Conservation (phyloP, 1,284 basidiomycete genomes). For the Ceratobasidium sp. region DNA sequence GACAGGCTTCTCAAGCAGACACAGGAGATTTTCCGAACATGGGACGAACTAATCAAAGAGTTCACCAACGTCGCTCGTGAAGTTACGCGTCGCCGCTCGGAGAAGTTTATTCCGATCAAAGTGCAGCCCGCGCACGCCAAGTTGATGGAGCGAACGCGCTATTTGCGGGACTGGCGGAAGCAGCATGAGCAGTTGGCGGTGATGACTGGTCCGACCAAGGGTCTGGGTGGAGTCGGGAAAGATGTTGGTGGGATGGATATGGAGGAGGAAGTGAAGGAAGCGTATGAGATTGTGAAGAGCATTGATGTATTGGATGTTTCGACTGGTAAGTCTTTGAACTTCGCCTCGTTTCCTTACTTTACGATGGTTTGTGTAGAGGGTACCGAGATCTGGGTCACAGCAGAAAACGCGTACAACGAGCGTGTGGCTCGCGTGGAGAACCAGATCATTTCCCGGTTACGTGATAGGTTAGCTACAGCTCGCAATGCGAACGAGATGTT, state of each 20-base stretch:
- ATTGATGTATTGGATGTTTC: slow-evolving; percentile 97
- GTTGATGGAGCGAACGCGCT: slow-evolving; percentile 88
- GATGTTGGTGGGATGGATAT: slow-evolving; percentile 90
- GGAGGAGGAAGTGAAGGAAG: slow-evolving; percentile 96
- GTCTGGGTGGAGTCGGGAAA: slow-evolving; percentile 76
- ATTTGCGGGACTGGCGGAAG: slow-evolving; percentile 93
- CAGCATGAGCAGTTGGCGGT: slow-evolving; percentile 97
- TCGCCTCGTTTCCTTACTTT: background rate
- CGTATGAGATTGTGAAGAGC: slow-evolving; percentile 94
- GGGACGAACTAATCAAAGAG: slow-evolving; percentile 98
- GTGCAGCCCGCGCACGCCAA: slow-evolving; percentile 91
- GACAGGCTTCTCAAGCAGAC: slow-evolving; percentile 85
- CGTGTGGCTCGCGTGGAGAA: slow-evolving; percentile 97
- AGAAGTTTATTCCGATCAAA: slow-evolving; percentile 98
- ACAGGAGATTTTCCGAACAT: slow-evolving; percentile 88
- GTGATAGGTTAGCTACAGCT: slow-evolving; percentile 94
- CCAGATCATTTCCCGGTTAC: slow-evolving; percentile 93
- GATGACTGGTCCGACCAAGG: slow-evolving; percentile 96
- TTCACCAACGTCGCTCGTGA: slow-evolving; percentile 98
- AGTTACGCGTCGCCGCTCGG: slow-evolving; percentile 89
- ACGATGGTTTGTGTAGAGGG: slow-evolving; percentile 72
- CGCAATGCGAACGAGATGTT: slow-evolving; percentile 99
- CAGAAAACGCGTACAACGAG: slow-evolving; percentile 98
- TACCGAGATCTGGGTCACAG: slow-evolving; percentile 97
- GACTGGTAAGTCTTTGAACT: slow-evolving; percentile 67